Evolutionary conservation across 805 yeast genomes (phyloP).

Genomic region (Pichia deserticola): DNA sequence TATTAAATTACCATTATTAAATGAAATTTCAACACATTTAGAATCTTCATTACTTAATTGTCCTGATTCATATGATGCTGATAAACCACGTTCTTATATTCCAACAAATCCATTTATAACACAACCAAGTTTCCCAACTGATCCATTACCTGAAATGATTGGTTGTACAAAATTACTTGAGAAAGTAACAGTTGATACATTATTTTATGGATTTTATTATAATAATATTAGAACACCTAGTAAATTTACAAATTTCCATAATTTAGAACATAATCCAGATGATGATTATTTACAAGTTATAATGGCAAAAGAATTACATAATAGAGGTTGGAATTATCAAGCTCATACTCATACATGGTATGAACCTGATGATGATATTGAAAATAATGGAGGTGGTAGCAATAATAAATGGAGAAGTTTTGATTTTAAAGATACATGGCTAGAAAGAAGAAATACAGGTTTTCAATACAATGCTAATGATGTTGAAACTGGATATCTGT

Average conservation of each 20-base stretch:
- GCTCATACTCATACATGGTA: constrained; percentile 75
- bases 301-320: constrained; percentile 73
- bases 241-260: constrained; percentile 17
- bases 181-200: constrained; percentile 77
- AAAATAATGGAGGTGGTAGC: constrained; percentile 11
- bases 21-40: constrained; percentile 48
- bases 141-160: constrained; percentile 60
- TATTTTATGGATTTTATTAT: constrained; percentile 90
- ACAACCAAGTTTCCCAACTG: constrained; percentile 83
- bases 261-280: constrained; percentile 10
- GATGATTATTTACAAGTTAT: constrained; percentile 64
- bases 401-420: constrained; percentile 55
- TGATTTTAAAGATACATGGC: constrained; percentile 53
- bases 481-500: constrained; percentile 5
- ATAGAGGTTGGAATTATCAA: constrained; percentile 79
- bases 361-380: constrained; percentile 39
- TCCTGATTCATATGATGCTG: constrained; percentile 91
- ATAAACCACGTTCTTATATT: constrained; percentile 63
- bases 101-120: constrained; percentile 86
- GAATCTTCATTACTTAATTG: constrained; percentile 80
- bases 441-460: constrained; percentile 36
- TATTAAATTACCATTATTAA: constrained; percentile 47
- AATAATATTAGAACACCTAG: constrained; percentile 29
- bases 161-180: constrained; percentile 54
- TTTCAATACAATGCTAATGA: constrained; percentile 26